These are phyloP conservation scores for Claviceps sp. DNA, from an alignment of 2,329 filamentous ascomycete species.

Conservation along the genomic window DNA sequence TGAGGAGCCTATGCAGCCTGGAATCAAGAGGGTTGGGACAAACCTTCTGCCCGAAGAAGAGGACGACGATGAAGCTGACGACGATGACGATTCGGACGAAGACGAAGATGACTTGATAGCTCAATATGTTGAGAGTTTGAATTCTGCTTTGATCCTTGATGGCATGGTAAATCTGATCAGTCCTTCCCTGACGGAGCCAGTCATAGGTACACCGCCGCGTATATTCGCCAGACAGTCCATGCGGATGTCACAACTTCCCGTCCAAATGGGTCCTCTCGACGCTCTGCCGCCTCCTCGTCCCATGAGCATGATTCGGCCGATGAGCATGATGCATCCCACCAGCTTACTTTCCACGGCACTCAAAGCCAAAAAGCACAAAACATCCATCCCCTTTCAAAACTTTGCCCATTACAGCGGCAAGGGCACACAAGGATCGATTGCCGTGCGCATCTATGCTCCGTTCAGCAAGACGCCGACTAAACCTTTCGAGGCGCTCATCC, in stretches of 20 bases:
- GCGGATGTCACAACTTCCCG: constrained; percentile 43
- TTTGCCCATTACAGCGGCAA: constrained; percentile 68
- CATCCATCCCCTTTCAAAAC: constrained; percentile 58
- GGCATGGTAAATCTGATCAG: constrained; percentile 46
- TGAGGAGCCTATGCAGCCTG: constrained; percentile 21
- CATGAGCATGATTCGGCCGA: constrained; percentile 45
- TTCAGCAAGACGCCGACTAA: constrained; percentile 52
- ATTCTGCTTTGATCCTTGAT: constrained; percentile 59
- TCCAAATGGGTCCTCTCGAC: constrained; percentile 43
- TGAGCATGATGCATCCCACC: constrained; percentile 55
- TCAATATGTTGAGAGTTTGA: constrained; percentile 52
- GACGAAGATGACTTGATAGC: constrained; percentile 50
- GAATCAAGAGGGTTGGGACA: constrained; percentile 31
- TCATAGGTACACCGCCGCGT: constrained; percentile 51
- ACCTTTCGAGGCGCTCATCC: constrained; percentile 58
- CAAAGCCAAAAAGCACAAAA: constrained; percentile 56
- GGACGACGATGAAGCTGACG: constrained; percentile 9
- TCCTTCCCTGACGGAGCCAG: constrained; percentile 39
- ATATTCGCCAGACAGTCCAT: constrained; percentile 50
- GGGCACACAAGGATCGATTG: constrained; percentile 62
- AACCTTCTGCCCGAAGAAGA: constrained; percentile 44
- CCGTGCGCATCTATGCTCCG: constrained; percentile 64
- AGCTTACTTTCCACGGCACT: constrained; percentile 60
- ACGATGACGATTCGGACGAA: constrained; percentile 10
- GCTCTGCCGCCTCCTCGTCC: constrained; percentile 60